A percentile compares a stretch with the other conserved stretches of the same genome.
phyloP scores from a whole-genome alignment of 2,329 filamentous ascomycete genomes.

The Diaporthe sp. region DNA sequence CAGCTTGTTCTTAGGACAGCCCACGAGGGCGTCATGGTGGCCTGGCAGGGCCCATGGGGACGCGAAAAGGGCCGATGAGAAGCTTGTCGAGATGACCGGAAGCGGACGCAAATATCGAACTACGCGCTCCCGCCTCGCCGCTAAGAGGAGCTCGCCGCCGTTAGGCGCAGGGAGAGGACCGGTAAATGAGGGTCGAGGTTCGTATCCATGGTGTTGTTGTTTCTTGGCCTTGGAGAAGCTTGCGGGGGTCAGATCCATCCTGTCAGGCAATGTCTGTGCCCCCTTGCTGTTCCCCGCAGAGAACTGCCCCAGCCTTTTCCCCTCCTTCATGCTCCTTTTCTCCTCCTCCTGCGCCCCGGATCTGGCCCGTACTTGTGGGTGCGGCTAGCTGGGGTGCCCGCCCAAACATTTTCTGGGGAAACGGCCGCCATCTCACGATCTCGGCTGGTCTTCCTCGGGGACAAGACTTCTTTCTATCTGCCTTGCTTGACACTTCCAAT shows the following conservation, averaged over 20 bases:
- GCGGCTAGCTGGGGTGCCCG: neutral
- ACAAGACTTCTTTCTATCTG: neutral
- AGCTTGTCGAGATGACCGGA: neutral
- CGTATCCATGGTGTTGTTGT: slow-evolving; percentile 14
- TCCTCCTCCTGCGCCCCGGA: neutral
- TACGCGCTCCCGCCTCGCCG: slow-evolving; percentile 1
- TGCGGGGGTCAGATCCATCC: slow-evolving; percentile 14
- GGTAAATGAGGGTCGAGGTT: neutral
- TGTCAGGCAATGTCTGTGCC: neutral
- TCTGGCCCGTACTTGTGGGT: slow-evolving; percentile 11
- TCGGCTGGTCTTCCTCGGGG: neutral
- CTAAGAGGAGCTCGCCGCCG: slow-evolving; percentile 3
- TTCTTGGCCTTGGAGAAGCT: slow-evolving; percentile 13
- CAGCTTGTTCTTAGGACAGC: neutral
- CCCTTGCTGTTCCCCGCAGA: neutral
- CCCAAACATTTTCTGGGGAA: slow-evolving; percentile 5
- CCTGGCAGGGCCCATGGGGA: slow-evolving; percentile 7
- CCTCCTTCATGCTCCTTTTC: neutral
- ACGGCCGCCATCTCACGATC: neutral
- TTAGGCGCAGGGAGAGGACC: slow-evolving; percentile 5
- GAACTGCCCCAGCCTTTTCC: slow-evolving; percentile 2
- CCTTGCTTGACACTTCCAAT: neutral
- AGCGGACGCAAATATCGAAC: slow-evolving; percentile 1
- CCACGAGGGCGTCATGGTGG: slow-evolving; percentile 24
- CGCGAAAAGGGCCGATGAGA: slow-evolving; percentile 26